A percentile compares a stretch with the other conserved stretches of the same genome.
Conservation (phyloP, 1,284 basidiomycete species). For the Naganishia sp. region DNA sequence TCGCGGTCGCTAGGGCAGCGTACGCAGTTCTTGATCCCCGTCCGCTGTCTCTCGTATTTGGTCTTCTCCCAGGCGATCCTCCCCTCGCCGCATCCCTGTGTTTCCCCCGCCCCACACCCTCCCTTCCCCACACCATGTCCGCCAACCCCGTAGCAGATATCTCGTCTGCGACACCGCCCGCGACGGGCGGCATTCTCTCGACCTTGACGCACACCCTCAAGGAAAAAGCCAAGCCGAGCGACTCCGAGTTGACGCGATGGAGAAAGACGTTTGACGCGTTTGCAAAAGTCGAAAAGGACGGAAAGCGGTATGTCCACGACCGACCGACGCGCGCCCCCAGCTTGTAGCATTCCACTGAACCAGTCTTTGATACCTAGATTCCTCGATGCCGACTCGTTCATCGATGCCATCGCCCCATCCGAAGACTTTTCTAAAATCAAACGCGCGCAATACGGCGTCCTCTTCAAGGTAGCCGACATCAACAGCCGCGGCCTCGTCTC, state of each 20-base stretch:
- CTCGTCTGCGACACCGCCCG: slow-evolving; percentile 3
- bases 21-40: neutral
- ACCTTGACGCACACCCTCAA: slow-evolving; percentile 23
- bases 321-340: neutral
- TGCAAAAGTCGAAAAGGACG: slow-evolving; percentile 68
- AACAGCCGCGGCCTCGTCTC: slow-evolving; percentile 75
- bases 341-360: slow-evolving; percentile 41
- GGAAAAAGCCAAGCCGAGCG: slow-evolving; percentile 60
- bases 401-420: slow-evolving; percentile 85
- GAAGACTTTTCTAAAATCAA: slow-evolving; percentile 80
- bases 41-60: neutral
- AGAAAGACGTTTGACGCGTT: slow-evolving; percentile 78
- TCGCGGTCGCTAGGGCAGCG: no score
- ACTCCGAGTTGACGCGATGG: slow-evolving; percentile 83
- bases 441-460: slow-evolving; percentile 77
- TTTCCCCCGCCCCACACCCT: neutral
- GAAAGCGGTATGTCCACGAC: slow-evolving; percentile 69
- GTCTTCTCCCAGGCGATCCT: neutral
- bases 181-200: slow-evolving; percentile 4
- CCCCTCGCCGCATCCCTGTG: neutral
- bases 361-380: slow-evolving; percentile 57
- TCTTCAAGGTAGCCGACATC: slow-evolving; percentile 87
- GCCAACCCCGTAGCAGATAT: slow-evolving; percentile 23
- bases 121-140: slow-evolving; percentile 1
- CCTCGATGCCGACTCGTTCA: slow-evolving; percentile 78